A percentile compares a stretch with the other conserved stretches of the same genome.
Evolutionary conservation across 1,284 basidiomycete species (phyloP).

Genomic region (Heterobasidion occidentale): DNA sequence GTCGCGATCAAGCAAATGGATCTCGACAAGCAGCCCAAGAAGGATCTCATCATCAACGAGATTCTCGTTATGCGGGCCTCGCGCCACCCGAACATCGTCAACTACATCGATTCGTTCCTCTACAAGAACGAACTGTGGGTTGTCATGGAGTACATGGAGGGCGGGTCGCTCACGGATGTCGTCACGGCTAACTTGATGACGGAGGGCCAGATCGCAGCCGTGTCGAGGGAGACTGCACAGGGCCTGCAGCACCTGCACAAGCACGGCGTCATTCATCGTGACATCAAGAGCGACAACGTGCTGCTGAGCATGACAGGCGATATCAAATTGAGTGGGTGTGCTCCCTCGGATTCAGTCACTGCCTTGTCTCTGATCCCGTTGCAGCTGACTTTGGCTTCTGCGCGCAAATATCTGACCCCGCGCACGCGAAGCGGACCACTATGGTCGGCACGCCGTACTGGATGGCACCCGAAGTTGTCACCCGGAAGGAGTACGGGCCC

Average conservation of each 20-base stretch:
- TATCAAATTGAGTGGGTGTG: slow-evolving; percentile 88
- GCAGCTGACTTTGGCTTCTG: slow-evolving; percentile 98
- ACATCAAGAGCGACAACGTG: slow-evolving; percentile 98
- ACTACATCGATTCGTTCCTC: slow-evolving; percentile 98
- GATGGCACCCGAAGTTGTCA: slow-evolving; percentile 99
- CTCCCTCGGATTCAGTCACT: background rate
- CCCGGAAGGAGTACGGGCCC: slow-evolving; percentile 96
- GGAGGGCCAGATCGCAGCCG: slow-evolving; percentile 90
- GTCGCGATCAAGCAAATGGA: slow-evolving; percentile 99
- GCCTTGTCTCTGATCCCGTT: slow-evolving; percentile 3
- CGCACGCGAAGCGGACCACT: slow-evolving; percentile 92
- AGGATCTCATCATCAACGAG: slow-evolving; percentile 99
- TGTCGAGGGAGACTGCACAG: slow-evolving; percentile 84
- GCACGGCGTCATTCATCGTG: slow-evolving; percentile 94
- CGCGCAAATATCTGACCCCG: slow-evolving; percentile 85
- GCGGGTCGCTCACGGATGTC: slow-evolving; percentile 88
- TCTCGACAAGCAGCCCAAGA: slow-evolving; percentile 98
- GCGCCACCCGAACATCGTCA: slow-evolving; percentile 96
- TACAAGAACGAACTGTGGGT: slow-evolving; percentile 99
- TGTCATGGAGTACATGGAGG: slow-evolving; percentile 99
- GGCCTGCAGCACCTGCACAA: slow-evolving; percentile 90
- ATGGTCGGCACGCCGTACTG: slow-evolving; percentile 99
- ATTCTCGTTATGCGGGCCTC: slow-evolving; percentile 98
- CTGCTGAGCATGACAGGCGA: slow-evolving; percentile 88
- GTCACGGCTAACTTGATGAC: slow-evolving; percentile 97